Evolutionary conservation across 2,329 filamentous ascomycete genomes (phyloP).

Genomic region (Talaromyces sp.): DNA sequence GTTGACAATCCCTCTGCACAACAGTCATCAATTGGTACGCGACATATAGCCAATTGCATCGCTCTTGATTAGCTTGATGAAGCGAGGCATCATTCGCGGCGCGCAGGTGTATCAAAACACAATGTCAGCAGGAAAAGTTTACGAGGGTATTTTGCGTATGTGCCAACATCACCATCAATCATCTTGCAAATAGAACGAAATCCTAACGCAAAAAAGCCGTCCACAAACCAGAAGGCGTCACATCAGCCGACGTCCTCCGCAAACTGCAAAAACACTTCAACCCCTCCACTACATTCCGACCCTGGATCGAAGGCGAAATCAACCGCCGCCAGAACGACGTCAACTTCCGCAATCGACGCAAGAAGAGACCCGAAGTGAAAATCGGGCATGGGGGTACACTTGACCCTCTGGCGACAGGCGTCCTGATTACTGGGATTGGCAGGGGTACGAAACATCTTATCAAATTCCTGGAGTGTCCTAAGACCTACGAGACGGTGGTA

Average conservation of each 20-base stretch:
- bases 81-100: constrained; percentile 21
- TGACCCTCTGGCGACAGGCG: constrained; percentile 88
- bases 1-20: background rate
- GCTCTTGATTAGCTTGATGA: constrained; percentile 29
- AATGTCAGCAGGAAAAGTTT: constrained; percentile 48
- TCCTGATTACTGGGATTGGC: constrained; percentile 84
- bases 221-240: constrained; percentile 84
- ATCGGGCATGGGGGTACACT: constrained; percentile 95
- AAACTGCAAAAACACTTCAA: constrained; percentile 83
- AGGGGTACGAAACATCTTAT: constrained; percentile 79
- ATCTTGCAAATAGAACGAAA: background rate
- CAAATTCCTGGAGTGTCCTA: constrained; percentile 81
- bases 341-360: constrained; percentile 55
- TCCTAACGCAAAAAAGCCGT: constrained; percentile 59
- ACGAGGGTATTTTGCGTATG: constrained; percentile 62
- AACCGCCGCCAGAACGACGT: constrained; percentile 55
- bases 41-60: background rate
- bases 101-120: constrained; percentile 30
- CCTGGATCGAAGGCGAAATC: constrained; percentile 66
- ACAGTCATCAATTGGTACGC: background rate
- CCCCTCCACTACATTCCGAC: constrained; percentile 72
- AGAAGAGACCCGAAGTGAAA: constrained; percentile 70
- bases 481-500: constrained; percentile 85
- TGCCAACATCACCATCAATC: background rate
- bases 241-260: constrained; percentile 86